phyloP scores from a whole-genome alignment of 305 asterid genomes.

The Coffea humblotiana region DNA sequence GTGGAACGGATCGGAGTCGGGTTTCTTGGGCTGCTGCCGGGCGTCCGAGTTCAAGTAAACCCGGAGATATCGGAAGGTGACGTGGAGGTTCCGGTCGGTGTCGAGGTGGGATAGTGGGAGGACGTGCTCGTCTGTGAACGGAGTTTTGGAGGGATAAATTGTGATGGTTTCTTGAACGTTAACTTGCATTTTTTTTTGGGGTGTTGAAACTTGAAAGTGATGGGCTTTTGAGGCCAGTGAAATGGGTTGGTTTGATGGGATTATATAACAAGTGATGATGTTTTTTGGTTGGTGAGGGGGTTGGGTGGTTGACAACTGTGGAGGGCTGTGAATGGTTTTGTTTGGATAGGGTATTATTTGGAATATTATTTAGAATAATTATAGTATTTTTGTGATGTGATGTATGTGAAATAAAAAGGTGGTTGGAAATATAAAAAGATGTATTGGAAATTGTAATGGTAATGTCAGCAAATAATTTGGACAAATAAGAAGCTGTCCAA shows the following conservation, averaged over 20 bases:
- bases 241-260: neutral
- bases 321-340: no score
- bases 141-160: slow-evolving; percentile 40
- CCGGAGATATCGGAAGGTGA: slow-evolving; percentile 81
- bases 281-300: neutral
- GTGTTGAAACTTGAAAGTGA: no score
- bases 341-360: no score
- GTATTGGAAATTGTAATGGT: no score
- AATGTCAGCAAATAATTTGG: no score
- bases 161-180: slow-evolving; percentile 41
- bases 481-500: no score
- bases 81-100: slow-evolving; percentile 64
- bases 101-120: slow-evolving; percentile 87
- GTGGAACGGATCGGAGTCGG: slow-evolving; percentile 46
- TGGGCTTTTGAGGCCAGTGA: no score
- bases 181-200: slow-evolving; percentile 35
- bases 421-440: no score
- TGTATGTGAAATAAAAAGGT: no score
- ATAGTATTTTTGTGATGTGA: no score
- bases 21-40: slow-evolving; percentile 11
- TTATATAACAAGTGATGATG: neutral
- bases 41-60: slow-evolving; percentile 39
- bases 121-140: slow-evolving; percentile 44
- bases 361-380: no score
- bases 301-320: neutral